Percentiles rank a stretch among this genome's conserved stretches.
phyloP scores from a whole-genome alignment of 2,329 filamentous ascomycete genomes.

The Pseudopithomyces maydicus region DNA sequence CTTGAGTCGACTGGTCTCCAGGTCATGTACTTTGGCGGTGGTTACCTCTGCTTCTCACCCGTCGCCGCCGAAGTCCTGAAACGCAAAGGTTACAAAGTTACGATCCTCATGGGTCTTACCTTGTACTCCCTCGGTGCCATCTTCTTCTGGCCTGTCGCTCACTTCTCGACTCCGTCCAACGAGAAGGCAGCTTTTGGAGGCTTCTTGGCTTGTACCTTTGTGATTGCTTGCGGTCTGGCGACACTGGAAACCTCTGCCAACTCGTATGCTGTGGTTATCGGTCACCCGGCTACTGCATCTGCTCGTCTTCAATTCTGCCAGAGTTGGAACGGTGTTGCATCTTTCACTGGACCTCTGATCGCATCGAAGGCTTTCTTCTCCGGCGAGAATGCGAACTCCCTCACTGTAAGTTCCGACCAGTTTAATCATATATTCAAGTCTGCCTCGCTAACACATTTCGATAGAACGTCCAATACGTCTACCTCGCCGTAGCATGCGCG shows the following conservation, averaged over 20 bases:
- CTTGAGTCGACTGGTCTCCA: constrained; percentile 68
- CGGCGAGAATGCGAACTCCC: constrained; percentile 43
- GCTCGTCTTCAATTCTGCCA: constrained; percentile 63
- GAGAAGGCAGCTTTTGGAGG: constrained; percentile 61
- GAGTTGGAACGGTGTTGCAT: constrained; percentile 62
- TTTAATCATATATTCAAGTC: neutral
- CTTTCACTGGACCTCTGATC: constrained; percentile 60
- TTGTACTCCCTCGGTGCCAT: constrained; percentile 52
- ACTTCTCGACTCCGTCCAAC: constrained; percentile 48
- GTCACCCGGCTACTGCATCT: constrained; percentile 61
- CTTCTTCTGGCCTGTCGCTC: constrained; percentile 59
- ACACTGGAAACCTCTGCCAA: constrained; percentile 62
- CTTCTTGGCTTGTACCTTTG: constrained; percentile 62
- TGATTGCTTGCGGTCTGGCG: constrained; percentile 61
- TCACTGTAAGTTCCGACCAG: neutral
- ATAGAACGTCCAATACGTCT: constrained; percentile 64
- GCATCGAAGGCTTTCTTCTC: constrained; percentile 60
- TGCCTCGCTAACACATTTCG: constrained; percentile 28
- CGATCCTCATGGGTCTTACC: constrained; percentile 43
- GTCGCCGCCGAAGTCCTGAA: constrained; percentile 63
- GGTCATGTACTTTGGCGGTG: constrained; percentile 70
- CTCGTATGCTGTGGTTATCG: constrained; percentile 62
- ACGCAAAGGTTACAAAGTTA: constrained; percentile 62
- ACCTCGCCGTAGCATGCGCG: constrained; percentile 63
- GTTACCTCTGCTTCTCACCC: constrained; percentile 68